Conservation (phyloP, 2,329 filamentous ascomycete species). For the Cyclaneusma minus region DNA sequence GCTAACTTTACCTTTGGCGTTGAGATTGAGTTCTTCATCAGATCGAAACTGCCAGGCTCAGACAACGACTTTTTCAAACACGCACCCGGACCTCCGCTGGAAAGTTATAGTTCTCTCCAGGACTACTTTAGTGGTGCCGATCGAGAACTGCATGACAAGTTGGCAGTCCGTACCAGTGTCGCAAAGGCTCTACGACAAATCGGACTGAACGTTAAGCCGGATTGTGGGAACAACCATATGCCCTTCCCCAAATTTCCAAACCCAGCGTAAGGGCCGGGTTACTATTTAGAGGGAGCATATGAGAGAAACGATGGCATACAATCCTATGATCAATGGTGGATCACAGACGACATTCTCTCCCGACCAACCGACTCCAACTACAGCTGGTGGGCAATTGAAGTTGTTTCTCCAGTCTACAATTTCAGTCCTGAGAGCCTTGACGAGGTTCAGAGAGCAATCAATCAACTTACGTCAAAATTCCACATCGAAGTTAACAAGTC, state of each 20-base stretch:
- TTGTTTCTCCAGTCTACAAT: conserved; percentile 8
- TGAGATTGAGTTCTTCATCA: conserved; percentile 10
- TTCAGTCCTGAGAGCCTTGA: conserved; percentile 4
- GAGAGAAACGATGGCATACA: conserved; percentile 6
- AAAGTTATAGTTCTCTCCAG: no score
- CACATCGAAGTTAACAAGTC: conserved; percentile 10
- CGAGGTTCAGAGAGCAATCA: conserved; percentile 2
- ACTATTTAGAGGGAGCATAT: no score
- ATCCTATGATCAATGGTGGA: conserved; percentile 1
- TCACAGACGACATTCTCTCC: neutral
- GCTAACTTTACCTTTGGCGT: conserved; percentile 10
- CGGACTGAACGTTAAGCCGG: no score
- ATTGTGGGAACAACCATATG: no score
- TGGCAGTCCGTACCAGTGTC: no score
- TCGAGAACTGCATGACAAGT: no score
- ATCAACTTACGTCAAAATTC: conserved; percentile 6
- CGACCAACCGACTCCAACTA: neutral
- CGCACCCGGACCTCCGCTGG: no score
- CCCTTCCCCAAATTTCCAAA: no score
- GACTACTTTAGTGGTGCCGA: no score
- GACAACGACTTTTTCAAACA: no score
- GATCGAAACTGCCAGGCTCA: conserved; percentile 1
- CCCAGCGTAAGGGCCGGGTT: no score
- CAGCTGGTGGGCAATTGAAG: conserved; percentile 8
- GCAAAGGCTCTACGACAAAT: no score